Base-by-base conservation (phyloP, 176 grass and related monocot genomes). In the Bothriochloa decipiens region DNA sequence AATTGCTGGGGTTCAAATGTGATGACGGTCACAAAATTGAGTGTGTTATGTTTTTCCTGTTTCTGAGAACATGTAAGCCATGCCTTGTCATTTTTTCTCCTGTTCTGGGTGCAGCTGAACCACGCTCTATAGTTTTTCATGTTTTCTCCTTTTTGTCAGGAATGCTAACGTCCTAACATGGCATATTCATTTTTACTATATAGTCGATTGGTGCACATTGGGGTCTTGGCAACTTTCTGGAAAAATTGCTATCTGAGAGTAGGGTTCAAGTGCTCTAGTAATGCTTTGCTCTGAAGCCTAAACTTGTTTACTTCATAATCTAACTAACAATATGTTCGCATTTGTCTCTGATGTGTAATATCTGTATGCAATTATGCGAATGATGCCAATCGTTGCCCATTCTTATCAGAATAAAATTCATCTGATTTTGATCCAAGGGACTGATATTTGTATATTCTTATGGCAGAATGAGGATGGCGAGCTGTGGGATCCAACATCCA, bases 391-490 rank as follows among this genome's bases (percentile, higher is more conserved):
- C 41, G 12, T 53, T 83, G 3, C 17, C 70, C 8, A 8, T 76
- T 76, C 15, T 63, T 65, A 69, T 79, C 22, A 40, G 57, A 50
- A 37, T 58, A 49, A 41, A 72, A 63, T 70, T 36, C 3, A 33
- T 49, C 14, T 81, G 63, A 23, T 72, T 65, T 25, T 47, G 33
- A 46, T 22, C 55, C 66, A 90, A 53, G 2, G 18, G 45, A 67
- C 37, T 65, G 10, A 72, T 61, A 27, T 78, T 66, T 86, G 8
- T 74, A 22, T 92, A 39, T 79, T 83, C 20, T 83, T 37, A 42
- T 83, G 50, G 16, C 83, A 92, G 87, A 92, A 92, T 79, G 87
- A 86, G 80, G 80, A 92, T 37, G 90, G 87, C 7, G 83, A 36
- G 62, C 75, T 95, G 36, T 95, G 93, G 93, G 88, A 90, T 80